Percentiles rank a stretch among this genome's conserved stretches.
These are phyloP conservation scores for Alliaria petiolata DNA, from an alignment of 345 rosid genomes.

Conservation along the genomic window DNA sequence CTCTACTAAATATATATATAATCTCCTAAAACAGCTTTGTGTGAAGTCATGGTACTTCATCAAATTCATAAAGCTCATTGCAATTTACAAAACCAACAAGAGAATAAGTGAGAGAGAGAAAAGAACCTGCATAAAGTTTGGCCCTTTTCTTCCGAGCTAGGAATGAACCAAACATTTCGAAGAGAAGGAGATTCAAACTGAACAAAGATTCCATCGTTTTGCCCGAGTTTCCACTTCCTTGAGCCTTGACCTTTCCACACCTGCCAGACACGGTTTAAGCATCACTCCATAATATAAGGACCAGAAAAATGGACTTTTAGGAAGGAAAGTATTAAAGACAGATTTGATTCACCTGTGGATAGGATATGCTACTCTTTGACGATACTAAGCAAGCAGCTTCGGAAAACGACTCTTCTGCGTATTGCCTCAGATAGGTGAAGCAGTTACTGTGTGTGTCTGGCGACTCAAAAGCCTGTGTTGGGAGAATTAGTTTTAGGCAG, in stretches of 20 bases:
- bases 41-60: neutral
- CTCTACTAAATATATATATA: neutral
- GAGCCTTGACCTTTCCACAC: conserved; percentile 99
- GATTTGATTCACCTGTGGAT: conserved; percentile 68
- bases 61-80: neutral
- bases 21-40: neutral
- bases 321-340: neutral
- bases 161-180: conserved; percentile 85
- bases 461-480: conserved; percentile 88
- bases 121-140: conserved; percentile 76
- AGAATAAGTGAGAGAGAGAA: neutral
- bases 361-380: conserved; percentile 79
- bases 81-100: neutral
- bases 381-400: conserved; percentile 84
- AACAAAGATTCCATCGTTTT: conserved; percentile 86
- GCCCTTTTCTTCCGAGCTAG: conserved; percentile 80
- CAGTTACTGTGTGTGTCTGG: conserved; percentile 83
- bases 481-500: neutral
- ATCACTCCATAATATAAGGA: neutral
- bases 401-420: conserved; percentile 77
- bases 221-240: conserved; percentile 96
- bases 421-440: conserved; percentile 83
- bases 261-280: conserved; percentile 32
- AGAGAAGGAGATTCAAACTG: conserved; percentile 72
- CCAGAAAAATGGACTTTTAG: neutral